phyloP scores from a whole-genome alignment of 257 asterid genomes.

The Handroanthus guayacan region DNA sequence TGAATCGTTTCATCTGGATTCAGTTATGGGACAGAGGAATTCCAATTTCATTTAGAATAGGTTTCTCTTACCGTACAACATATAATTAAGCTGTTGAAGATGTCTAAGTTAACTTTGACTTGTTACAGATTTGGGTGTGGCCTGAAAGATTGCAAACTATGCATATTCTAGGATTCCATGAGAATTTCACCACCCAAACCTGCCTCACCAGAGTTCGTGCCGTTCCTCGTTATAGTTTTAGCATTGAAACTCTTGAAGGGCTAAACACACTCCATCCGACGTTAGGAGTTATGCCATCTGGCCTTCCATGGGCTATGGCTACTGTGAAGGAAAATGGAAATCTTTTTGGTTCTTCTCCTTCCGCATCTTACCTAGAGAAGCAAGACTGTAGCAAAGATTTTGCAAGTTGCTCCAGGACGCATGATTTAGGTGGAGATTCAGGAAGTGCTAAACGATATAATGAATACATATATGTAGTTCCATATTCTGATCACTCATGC shows the following conservation, averaged over 20 bases:
- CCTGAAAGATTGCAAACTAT: slow-evolving; percentile 84
- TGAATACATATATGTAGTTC: slow-evolving; percentile 63
- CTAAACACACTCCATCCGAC: slow-evolving; percentile 68
- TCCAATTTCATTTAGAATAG: not conserved
- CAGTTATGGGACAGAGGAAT: not conserved
- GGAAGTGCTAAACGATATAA: slow-evolving; percentile 40
- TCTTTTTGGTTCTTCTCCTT: slow-evolving; percentile 43
- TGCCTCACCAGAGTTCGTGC: slow-evolving; percentile 89
- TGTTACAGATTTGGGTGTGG: slow-evolving; percentile 91
- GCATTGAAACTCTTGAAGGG: slow-evolving; percentile 70
- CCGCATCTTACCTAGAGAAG: slow-evolving; percentile 26
- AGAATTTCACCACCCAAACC: slow-evolving; percentile 76
- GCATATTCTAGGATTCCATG: slow-evolving; percentile 82
- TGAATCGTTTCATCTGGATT: not conserved
- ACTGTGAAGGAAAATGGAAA: slow-evolving; percentile 34
- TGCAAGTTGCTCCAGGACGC: slow-evolving; percentile 32
- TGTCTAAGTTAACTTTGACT: slow-evolving; percentile 23
- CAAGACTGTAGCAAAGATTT: slow-evolving; percentile 20
- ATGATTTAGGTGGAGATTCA: slow-evolving; percentile 36
- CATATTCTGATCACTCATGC: slow-evolving; percentile 91
- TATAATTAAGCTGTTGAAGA: not conserved
- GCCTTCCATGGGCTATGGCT: slow-evolving; percentile 75
- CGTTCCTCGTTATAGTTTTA: slow-evolving; percentile 87
- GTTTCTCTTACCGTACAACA: slow-evolving; percentile 7
- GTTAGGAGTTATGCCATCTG: slow-evolving; percentile 90